Conservation (phyloP, 495 filamentous ascomycete genomes). For the Xylaria palmicola region DNA sequence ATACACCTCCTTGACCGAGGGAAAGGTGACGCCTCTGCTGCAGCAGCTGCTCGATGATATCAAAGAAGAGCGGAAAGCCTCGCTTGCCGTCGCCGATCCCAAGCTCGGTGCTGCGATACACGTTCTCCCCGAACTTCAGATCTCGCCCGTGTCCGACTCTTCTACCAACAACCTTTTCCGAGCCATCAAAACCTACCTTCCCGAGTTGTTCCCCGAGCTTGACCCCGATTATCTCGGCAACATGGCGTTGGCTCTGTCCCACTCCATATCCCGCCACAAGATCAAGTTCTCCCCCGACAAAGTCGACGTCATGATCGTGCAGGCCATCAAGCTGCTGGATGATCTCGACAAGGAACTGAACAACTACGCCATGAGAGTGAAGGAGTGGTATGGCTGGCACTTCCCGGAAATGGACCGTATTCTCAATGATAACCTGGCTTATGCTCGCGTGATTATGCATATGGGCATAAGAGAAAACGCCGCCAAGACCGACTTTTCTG, state of each 20-base stretch:
- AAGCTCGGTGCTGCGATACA: conserved; percentile 95
- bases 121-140: conserved; percentile 74
- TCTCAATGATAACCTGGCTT: conserved; percentile 96
- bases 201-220: conserved; percentile 87
- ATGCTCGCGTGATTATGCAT: conserved; percentile 77
- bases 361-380: conserved; percentile 96
- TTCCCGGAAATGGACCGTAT: conserved; percentile 97
- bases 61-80: conserved; percentile 97
- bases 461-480: conserved; percentile 86
- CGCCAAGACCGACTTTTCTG: conserved; percentile 73
- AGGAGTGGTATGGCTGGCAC: conserved; percentile 99
- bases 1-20: conserved; percentile 80
- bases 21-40: conserved; percentile 93
- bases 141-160: conserved; percentile 85
- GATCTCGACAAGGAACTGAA: conserved; percentile 99
- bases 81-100: conserved; percentile 89
- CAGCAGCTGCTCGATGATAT: conserved; percentile 77
- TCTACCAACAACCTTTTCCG: conserved; percentile 85
- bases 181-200: conserved; percentile 85
- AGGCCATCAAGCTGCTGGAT: conserved; percentile 90
- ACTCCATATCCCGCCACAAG: conserved; percentile 97
- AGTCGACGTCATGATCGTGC: conserved; percentile 99
- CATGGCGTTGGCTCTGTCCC: conserved; percentile 93
- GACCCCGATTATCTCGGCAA: conserved; percentile 79
- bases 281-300: conserved; percentile 99